Percentiles rank a stretch among this genome's conserved stretches.
phyloP scores from a whole-genome alignment of 176 grass and related monocot species.

The Thinopyrum elongatum region DNA sequence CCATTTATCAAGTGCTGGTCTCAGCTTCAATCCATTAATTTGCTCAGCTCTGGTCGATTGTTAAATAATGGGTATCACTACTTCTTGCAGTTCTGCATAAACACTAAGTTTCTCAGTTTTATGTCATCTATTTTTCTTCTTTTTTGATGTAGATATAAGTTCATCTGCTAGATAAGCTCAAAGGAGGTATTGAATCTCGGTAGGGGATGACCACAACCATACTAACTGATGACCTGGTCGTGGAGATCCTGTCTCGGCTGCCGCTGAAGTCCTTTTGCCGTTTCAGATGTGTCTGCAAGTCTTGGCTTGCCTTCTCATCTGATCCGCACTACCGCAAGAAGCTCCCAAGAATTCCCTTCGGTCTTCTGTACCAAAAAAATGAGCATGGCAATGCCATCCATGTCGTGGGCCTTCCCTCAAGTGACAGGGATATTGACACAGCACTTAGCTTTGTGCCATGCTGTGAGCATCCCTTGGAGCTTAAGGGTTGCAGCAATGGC shows the following conservation, averaged over 20 bases:
- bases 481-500: constrained; percentile 37
- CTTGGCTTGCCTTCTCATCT: constrained; percentile 40
- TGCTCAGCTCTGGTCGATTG: neutral
- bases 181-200: neutral
- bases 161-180: neutral
- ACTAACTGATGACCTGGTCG: constrained; percentile 16
- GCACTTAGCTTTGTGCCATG: constrained; percentile 23
- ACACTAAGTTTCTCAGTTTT: neutral
- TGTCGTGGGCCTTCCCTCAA: neutral
- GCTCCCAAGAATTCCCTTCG: constrained; percentile 5
- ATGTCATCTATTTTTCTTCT: neutral
- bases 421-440: neutral
- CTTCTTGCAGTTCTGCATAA: neutral
- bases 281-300: constrained; percentile 32
- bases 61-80: neutral
- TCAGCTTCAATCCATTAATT: neutral
- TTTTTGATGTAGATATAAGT: neutral
- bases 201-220: neutral
- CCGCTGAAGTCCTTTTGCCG: constrained; percentile 29
- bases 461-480: neutral
- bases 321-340: constrained; percentile 19
- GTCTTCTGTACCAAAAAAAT: constrained; percentile 1
- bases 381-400: neutral
- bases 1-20: neutral
- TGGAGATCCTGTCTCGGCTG: constrained; percentile 33